phyloP scores from a whole-genome alignment of 495 filamentous ascomycete genomes.

The Talaromyces liani region DNA sequence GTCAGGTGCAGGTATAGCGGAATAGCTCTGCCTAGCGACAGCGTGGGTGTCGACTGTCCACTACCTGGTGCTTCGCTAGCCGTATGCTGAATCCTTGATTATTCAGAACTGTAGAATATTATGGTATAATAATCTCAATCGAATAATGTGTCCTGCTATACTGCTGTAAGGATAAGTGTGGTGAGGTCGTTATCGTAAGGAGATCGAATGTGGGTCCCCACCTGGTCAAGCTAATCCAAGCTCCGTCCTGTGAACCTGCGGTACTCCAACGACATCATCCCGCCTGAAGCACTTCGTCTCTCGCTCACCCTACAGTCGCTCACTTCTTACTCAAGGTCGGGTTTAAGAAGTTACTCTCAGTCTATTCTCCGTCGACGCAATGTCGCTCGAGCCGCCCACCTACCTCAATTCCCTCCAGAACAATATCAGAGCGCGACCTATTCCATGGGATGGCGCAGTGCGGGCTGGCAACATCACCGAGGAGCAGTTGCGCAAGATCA shows the following conservation, averaged over 20 bases:
- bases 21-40: neutral
- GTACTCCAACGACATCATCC: slow-evolving; percentile 1
- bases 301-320: neutral
- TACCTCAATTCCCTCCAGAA: slow-evolving; percentile 88
- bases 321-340: neutral
- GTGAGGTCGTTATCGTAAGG: neutral
- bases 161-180: neutral
- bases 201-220: neutral
- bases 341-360: neutral
- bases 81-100: neutral
- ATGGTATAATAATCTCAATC: neutral
- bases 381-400: slow-evolving; percentile 85
- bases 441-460: slow-evolving; percentile 97
- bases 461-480: slow-evolving; percentile 91
- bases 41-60: neutral
- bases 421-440: slow-evolving; percentile 88
- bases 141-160: neutral
- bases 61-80: neutral
- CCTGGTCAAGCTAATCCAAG: neutral
- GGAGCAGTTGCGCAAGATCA: slow-evolving; percentile 90
- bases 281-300: neutral
- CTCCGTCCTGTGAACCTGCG: neutral
- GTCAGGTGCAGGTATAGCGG: neutral
- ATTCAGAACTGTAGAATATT: neutral
- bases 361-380: slow-evolving; percentile 27